A percentile compares a stretch with the other conserved stretches of the same genome.
phyloP scores from a whole-genome alignment of 148 eudicot species.

The Chenopodium suecicum region DNA sequence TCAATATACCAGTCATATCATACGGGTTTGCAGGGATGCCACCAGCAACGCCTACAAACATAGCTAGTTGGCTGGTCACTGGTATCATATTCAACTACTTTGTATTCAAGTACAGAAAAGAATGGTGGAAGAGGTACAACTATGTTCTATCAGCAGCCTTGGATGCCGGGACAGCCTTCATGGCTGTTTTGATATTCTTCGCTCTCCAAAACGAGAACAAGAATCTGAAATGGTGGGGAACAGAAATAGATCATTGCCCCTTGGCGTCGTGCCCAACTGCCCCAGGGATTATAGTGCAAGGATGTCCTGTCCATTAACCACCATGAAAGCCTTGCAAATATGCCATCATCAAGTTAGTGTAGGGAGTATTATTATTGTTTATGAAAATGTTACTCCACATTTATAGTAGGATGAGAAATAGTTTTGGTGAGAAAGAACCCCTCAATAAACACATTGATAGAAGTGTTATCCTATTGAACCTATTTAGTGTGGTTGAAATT shows the following conservation, averaged over 20 bases:
- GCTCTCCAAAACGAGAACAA: constrained; percentile 77
- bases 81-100: constrained; percentile 90
- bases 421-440: not conserved
- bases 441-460: constrained; percentile 12
- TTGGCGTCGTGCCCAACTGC: constrained; percentile 90
- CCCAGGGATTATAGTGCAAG: constrained; percentile 64
- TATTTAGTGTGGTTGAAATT: not conserved
- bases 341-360: constrained; percentile 1
- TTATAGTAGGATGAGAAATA: constrained; percentile 1
- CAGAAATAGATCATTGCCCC: constrained; percentile 83
- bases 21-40: constrained; percentile 99
- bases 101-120: constrained; percentile 74
- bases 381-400: not conserved
- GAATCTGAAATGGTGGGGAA: constrained; percentile 91
- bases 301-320: constrained; percentile 58
- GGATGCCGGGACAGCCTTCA: constrained; percentile 98
- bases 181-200: constrained; percentile 87
- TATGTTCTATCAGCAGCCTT: constrained; percentile 90
- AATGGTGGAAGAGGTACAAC: constrained; percentile 96
- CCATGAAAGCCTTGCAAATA: constrained; percentile 8
- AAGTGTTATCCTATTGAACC: not conserved
- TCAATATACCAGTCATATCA: constrained; percentile 89
- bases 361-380: constrained; percentile 10
- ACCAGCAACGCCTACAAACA: constrained; percentile 95
- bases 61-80: constrained; percentile 81